Evolutionary conservation across 1,284 basidiomycete species (phyloP), one percentile per base, ranked within the genome.

Genomic region (Nidula niveotomentosa): DNA sequence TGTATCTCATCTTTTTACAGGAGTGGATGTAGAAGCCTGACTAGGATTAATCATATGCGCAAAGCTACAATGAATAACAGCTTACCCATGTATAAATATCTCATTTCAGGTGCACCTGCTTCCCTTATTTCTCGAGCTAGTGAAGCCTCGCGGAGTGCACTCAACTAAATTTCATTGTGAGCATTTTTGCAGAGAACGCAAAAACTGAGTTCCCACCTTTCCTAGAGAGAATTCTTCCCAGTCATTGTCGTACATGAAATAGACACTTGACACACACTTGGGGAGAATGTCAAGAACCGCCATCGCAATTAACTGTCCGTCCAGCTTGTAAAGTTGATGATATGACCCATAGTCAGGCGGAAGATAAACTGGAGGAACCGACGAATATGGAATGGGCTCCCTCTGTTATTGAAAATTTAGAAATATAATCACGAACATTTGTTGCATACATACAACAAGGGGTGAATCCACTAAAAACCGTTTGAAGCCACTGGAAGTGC

Each of bases 1-100:
- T 99, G 75, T 99, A 99, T 56, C 81, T 80, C 97, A 99, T 99
- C 73, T 99, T 99, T 53, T 77, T 84, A 64, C 96, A 99, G 0
- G 88, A 86, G 61, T 96, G 84, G 51, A 98, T 90, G 70, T 97
- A 98, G 70, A 87, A 97, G 2, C 95, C 94, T 96, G 51, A 23
- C 23, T 2, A 5, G 5, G 3, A 23, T 23, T 23, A 23, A 23
- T 23, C 23, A 23, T 23, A 23, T 23, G 23, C 23, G 23, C 23
- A 23, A 45, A 47, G n/a, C 36, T 8, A 10, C 10, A 6, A 50
- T 15, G 8, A 12, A 8, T 41, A 52, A n/a, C 46, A 10, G 49
- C 81, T 57, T 60, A 93, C 94, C 94, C 88, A 97, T 90, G 67
- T 96, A 96, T 35, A 96, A 72, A 58, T 78, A 89, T 8, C 72